Evolutionary conservation across 1,284 basidiomycete species (phyloP).

Genomic region (Bondarzewia mesenterica): DNA sequence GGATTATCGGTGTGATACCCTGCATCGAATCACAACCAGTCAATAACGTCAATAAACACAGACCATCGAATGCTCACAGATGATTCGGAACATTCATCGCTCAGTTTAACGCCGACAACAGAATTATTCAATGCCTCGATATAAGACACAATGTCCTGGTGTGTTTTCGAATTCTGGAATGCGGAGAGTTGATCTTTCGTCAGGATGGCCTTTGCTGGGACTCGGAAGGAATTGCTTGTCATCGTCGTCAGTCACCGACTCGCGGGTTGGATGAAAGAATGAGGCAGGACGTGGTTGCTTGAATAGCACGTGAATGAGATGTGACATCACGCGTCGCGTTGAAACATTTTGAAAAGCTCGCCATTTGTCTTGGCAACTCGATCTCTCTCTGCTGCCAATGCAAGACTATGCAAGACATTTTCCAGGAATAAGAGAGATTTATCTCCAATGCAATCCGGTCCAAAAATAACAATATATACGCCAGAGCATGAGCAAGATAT

Average conservation of each 20-base stretch:
- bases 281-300: neutral
- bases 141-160: constrained; percentile 65
- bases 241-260: neutral
- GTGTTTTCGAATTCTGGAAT: constrained; percentile 76
- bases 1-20: constrained; percentile 57
- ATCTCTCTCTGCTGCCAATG: no score
- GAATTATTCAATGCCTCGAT: constrained; percentile 73
- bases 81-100: constrained; percentile 50
- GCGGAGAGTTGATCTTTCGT: constrained; percentile 71
- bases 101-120: constrained; percentile 73
- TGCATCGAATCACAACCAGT: constrained; percentile 21
- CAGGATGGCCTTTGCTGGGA: constrained; percentile 72
- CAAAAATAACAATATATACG: no score
- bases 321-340: no score
- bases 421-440: no score
- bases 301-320: neutral
- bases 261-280: neutral
- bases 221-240: constrained; percentile 13
- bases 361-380: no score
- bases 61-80: constrained; percentile 34
- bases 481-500: no score
- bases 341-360: no score
- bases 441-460: no score
- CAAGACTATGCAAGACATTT: no score
- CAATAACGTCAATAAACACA: no score